Base-by-base conservation (phyloP, 176 grass and related monocot species). In the Neostapfia colusana region DNA sequence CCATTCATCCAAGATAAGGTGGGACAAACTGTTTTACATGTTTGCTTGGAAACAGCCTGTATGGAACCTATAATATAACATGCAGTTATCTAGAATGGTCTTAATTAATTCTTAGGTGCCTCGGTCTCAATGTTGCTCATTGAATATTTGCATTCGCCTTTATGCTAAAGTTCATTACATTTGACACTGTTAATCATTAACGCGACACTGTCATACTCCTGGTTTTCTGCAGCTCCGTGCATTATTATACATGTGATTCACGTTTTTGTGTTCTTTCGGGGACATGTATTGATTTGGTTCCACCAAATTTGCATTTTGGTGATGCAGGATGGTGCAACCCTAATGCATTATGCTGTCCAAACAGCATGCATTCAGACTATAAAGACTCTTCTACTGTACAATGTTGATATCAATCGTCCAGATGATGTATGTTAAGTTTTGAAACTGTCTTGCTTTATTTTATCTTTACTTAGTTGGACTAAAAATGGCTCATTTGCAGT, bases 311-410 rank as follows among this genome's bases (percentile, higher is more conserved):
- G 26, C 71, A 45, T 43, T 60, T 68, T 68, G 38, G 51, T 92
- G 65, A 72, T 77, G 81, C 85, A 99, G 95, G 85, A 99, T 86
- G 91, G 91, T 53, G 91, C 95, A 63, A 95, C 91, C 39, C 86
- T 99, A 38, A 84, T 99, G 77, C 91, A 92, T 92, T 92, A 99
- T 85, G 89, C 95, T 27, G 89, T 99, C 61, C 91, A 88, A 53
- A 85, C 95, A 67, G 89, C 95, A 83, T 92, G 91, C 70, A 92
- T 63, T 85, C 72, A 90, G 54, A 83, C 85, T 49, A 87, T 99
- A 87, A 99, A 95, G 77, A 90, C 85, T 72, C 89, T 99, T 67
- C 55, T 92, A 55, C 67, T 99, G 27, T 99, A 99, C 77, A 90
- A 92, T 83, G 87, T 90, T 88, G 89, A 99, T 73, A 90, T 99